Evolutionary conservation across 139 green algal genomes (phyloP), one percentile per base, ranked within the genome.

Genomic region (Asterochloris erici): DNA sequence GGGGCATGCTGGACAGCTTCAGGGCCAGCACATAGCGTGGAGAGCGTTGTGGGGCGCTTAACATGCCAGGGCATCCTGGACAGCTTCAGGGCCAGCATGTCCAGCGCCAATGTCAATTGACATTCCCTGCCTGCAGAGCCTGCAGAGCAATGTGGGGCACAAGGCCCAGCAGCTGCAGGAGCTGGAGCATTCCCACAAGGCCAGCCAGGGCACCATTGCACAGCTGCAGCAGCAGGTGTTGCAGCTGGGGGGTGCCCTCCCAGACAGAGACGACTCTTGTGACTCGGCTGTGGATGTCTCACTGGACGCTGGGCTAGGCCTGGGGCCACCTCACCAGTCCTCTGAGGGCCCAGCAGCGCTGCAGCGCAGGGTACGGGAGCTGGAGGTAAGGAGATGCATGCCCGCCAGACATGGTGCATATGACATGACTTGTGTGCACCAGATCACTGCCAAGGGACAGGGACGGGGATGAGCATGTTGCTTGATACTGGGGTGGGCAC

Each of bases 281-380:
- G 78, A 82, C 13, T 82, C 61, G 78, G 63, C 63, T 15, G 63
- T 82, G 19, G 28, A 82, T 74, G 78, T 82, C 61, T 82, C 78
- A 14, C 27, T 82, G 27, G 78, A 82, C 78, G 61, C 68, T 27
- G 78, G 78, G 9, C 14, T 82, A 26, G 78, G 63, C 10, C 9
- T 26, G 21, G 63, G 27, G 26, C 27, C 78, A 60, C 6, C 23
- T 16, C 60, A 29, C 11, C 29, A 54, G 60, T 12, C 60, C 14
- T 63, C 78, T 17, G 38, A 21, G 17, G 74, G 78, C 78, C 78
- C 78, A 15, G 63, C 14, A 38, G 78, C 78, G 10, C 63, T 82
- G 13, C 68, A 66, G 63, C 78, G 69, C 63, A 60, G 78, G 27
- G 78, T 82, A 28, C 78, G 28, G 26, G 66, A n/a, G 14, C 66